Evolutionary conservation across 2,329 filamentous ascomycete species (phyloP).

Genomic region (Chalaropsis ovoidea): DNA sequence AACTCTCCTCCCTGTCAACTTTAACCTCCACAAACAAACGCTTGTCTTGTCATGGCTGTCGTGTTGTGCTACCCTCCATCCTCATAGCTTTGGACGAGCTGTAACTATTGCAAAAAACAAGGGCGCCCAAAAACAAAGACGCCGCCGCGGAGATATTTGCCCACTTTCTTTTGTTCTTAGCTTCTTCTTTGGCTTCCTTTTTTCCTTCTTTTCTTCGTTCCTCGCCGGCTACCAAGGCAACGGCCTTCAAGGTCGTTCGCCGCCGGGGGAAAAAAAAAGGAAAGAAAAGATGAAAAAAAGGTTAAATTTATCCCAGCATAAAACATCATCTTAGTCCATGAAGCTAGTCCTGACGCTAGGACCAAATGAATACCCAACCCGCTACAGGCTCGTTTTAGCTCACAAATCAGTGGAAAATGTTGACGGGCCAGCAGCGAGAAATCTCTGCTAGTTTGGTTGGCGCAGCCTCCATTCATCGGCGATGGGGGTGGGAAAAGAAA

Average conservation of each 20-base stretch:
- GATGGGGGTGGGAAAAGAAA: neutral
- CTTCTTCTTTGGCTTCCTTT: neutral
- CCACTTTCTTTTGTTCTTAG: neutral
- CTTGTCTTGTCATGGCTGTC: too few relatives aligned
- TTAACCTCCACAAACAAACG: too few relatives aligned
- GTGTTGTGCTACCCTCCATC: too few relatives aligned
- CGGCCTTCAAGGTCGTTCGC: neutral
- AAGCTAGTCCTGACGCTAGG: slow-evolving; percentile 11
- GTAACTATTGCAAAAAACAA: too few relatives aligned
- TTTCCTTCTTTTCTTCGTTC: neutral
- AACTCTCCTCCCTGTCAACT: too few relatives aligned
- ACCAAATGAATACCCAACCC: slow-evolving; percentile 10
- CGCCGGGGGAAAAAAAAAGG: neutral
- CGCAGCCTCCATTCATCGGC: neutral
- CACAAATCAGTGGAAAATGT: neutral
- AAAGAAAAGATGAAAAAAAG: neutral
- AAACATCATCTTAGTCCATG: slow-evolving; percentile 3
- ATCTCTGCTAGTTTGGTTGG: neutral
- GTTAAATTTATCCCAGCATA: slow-evolving; percentile 13
- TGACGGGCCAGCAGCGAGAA: neutral
- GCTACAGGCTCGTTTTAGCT: slow-evolving; percentile 10
- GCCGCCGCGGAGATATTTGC: neutral
- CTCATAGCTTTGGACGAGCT: too few relatives aligned
- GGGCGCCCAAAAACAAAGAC: too few relatives aligned
- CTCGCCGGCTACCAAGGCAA: slow-evolving; percentile 7